Percentiles rank a stretch among this genome's conserved stretches.
phyloP scores from a whole-genome alignment of 441 rosid genomes.

The Corymbia citriodora region DNA sequence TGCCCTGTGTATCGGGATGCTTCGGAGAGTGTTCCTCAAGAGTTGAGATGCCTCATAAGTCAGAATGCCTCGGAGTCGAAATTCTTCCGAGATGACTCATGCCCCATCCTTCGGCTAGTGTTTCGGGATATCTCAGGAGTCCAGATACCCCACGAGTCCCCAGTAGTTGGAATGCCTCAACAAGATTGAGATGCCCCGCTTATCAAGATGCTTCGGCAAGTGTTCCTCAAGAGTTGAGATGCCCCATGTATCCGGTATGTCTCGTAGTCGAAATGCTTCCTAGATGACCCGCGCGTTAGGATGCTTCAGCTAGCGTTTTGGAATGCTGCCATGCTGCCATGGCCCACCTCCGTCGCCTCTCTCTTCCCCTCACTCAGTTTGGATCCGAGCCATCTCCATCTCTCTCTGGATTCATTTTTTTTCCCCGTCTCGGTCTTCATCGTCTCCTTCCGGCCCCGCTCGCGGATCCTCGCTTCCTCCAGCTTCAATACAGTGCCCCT shows the following conservation, averaged over 20 bases:
- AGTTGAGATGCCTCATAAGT: background rate
- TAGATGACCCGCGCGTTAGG: background rate
- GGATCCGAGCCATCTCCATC: background rate
- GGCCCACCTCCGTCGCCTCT: background rate
- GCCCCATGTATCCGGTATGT: background rate
- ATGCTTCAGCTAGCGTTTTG: fast-evolving
- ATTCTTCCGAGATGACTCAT: background rate
- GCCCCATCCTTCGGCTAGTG: background rate
- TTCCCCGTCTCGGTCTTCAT: background rate
- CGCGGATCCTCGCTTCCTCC: background rate
- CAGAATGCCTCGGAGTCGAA: too few species aligned
- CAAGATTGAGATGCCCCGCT: too few species aligned
- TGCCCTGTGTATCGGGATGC: too few species aligned
- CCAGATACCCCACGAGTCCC: too few species aligned
- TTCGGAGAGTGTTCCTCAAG: fast-evolving
- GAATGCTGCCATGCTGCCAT: too few species aligned
- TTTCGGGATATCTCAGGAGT: too few species aligned
- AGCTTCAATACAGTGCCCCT: background rate
- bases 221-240: background rate
- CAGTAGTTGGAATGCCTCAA: too few species aligned
- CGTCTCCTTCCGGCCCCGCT: background rate
- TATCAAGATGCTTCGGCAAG: fast-evolving
- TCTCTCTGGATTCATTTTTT: background rate
- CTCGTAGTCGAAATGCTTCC: too few species aligned
- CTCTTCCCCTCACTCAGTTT: background rate